Conservation (phyloP, 371 early-diverging fungal genomes). For the Rhizomucor pusillus region DNA sequence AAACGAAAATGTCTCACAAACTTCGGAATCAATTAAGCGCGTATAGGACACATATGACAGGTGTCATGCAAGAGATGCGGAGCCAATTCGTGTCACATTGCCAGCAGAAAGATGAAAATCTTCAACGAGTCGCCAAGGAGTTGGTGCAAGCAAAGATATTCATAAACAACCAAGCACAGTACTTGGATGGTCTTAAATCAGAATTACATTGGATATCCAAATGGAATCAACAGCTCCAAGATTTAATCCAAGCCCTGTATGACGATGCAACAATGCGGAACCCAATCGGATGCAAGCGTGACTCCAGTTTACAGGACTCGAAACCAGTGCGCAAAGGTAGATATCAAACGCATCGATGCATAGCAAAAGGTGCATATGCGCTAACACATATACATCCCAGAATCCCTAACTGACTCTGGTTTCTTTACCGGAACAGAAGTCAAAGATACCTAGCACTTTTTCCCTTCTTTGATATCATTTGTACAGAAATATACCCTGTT, state of each 20-base stretch:
- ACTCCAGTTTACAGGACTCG: too few relatives aligned
- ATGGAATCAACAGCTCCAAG: constrained; percentile 22
- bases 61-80: constrained; percentile 19
- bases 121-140: constrained; percentile 13
- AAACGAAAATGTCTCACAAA: neutral
- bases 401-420: too few relatives aligned
- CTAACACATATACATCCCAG: too few relatives aligned
- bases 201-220: constrained; percentile 34
- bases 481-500: too few relatives aligned
- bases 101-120: constrained; percentile 14
- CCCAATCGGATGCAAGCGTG: neutral
- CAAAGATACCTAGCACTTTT: too few relatives aligned
- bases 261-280: constrained; percentile 8
- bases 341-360: too few relatives aligned
- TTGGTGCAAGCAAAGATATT: constrained; percentile 38
- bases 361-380: too few relatives aligned
- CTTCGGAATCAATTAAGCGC: constrained; percentile 22
- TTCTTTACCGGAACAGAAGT: too few relatives aligned
- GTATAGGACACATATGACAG: constrained; percentile 15
- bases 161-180: constrained; percentile 33
- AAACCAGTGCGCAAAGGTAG: too few relatives aligned
- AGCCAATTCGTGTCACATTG: constrained; percentile 9
- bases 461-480: too few relatives aligned
- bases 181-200: constrained; percentile 30
- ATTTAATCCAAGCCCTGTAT: constrained; percentile 11